These are phyloP conservation scores for Acarospora socialis DNA, from an alignment of 2,329 filamentous ascomycete genomes.

Conservation along the genomic window DNA sequence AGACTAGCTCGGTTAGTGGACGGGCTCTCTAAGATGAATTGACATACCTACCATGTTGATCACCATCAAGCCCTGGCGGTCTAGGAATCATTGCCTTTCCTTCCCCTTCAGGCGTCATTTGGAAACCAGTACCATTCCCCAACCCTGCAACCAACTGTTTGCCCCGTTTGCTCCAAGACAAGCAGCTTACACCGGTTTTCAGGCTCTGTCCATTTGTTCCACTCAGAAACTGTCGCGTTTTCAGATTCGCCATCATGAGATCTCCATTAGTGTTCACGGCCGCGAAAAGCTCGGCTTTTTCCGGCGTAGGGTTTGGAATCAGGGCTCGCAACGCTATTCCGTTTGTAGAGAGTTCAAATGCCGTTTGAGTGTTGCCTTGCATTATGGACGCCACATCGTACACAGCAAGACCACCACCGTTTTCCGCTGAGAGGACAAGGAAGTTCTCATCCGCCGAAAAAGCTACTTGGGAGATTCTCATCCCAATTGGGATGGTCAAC, in stretches of 20 bases:
- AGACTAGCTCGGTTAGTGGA: constrained; percentile 39
- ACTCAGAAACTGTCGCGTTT: constrained; percentile 44
- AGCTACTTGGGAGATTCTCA: constrained; percentile 70
- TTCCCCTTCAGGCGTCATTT: constrained; percentile 71
- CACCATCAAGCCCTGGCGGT: constrained; percentile 50
- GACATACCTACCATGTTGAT: constrained; percentile 48
- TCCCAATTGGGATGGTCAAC: constrained; percentile 55
- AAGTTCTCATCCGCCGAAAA: constrained; percentile 86
- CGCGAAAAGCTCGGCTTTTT: constrained; percentile 61
- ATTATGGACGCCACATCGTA: constrained; percentile 61
- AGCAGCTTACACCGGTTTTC: constrained; percentile 63
- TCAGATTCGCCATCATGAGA: constrained; percentile 69
- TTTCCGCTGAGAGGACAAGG: constrained; percentile 68
- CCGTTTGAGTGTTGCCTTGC: constrained; percentile 50
- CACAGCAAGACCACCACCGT: constrained; percentile 66
- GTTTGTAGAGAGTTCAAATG: constrained; percentile 65
- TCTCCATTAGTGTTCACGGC: constrained; percentile 69
- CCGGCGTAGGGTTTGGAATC: constrained; percentile 63
- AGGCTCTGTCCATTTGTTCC: constrained; percentile 50
- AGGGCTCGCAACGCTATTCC: constrained; percentile 59
- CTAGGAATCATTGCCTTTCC: constrained; percentile 66
- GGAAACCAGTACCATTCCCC: constrained; percentile 61
- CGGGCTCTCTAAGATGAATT: constrained; percentile 1
- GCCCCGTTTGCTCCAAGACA: constrained; percentile 83
- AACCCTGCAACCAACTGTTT: constrained; percentile 86